A percentile compares a stretch with the other conserved stretches of the same genome.
phyloP scores from a whole-genome alignment of 805 yeast species.

The Pichia eremophila region DNA sequence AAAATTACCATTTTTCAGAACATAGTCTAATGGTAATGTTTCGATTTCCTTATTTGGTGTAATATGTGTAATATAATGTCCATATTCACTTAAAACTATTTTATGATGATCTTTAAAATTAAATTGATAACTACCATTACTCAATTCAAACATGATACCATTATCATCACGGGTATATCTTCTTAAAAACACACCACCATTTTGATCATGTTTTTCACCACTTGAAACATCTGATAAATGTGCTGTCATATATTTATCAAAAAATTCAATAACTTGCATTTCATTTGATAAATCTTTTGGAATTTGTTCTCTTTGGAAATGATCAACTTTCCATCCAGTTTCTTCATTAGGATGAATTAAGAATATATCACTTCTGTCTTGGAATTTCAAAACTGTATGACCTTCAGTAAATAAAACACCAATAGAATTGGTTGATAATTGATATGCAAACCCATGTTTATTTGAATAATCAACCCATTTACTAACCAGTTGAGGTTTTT shows the following conservation, averaged over 20 bases:
- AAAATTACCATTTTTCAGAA: slow-evolving; percentile 35
- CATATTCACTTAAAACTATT: slow-evolving; percentile 67
- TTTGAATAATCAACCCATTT: slow-evolving; percentile 98
- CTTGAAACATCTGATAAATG: slow-evolving; percentile 75
- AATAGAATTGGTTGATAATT: slow-evolving; percentile 78
- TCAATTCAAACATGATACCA: slow-evolving; percentile 85
- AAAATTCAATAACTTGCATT: slow-evolving; percentile 78
- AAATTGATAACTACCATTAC: slow-evolving; percentile 88
- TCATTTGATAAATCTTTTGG: slow-evolving; percentile 53
- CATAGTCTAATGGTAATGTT: slow-evolving; percentile 48
- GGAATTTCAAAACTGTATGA: slow-evolving; percentile 66
- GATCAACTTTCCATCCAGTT: slow-evolving; percentile 47
- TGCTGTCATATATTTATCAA: slow-evolving; percentile 86
- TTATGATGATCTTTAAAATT: slow-evolving; percentile 95
- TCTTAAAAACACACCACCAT: slow-evolving; percentile 51
- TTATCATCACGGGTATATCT: slow-evolving; percentile 72
- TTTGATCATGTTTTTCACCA: slow-evolving; percentile 32
- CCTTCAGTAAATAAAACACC: slow-evolving; percentile 87
- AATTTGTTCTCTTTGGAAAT: slow-evolving; percentile 31
- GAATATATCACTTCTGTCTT: slow-evolving; percentile 56
- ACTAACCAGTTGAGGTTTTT: slow-evolving; percentile 63
- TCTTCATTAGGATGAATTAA: slow-evolving; percentile 42
- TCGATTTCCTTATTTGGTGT: slow-evolving; percentile 67
- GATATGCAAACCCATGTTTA: slow-evolving; percentile 92
- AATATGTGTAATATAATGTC: slow-evolving; percentile 69